Evolutionary conservation across 352 stramenopile species (phyloP).

Genomic region (Halophytophthora polymorphica): DNA sequence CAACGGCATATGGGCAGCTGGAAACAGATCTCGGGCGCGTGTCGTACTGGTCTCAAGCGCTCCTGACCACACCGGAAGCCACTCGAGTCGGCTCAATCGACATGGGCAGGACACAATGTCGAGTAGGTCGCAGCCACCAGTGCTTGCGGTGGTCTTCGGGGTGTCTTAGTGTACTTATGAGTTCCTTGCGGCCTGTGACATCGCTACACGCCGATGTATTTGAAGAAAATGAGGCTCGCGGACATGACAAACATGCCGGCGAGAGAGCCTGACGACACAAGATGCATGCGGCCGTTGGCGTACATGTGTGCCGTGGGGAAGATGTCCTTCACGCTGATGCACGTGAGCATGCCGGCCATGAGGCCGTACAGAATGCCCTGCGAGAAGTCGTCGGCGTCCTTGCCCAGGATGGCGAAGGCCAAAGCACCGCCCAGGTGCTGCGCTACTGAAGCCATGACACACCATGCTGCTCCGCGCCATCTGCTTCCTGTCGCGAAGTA

Average conservation of each 20-base stretch:
- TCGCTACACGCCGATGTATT: constrained; percentile 41
- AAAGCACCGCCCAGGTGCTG: constrained; percentile 89
- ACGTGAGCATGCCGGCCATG: constrained; percentile 93
- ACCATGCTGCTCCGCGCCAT: constrained; percentile 92
- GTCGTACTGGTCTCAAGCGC: no score
- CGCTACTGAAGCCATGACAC: constrained; percentile 67
- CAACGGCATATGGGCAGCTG: no score
- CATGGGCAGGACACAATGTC: no score
- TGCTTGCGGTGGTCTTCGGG: no score
- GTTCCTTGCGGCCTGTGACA: neutral
- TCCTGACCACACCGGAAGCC: no score
- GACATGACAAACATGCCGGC: constrained; percentile 89
- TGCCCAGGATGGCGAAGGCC: constrained; percentile 59
- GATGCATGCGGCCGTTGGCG: constrained; percentile 67
- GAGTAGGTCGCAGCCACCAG: no score
- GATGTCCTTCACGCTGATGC: constrained; percentile 90
- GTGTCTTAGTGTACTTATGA: no score
- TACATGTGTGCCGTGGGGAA: constrained; percentile 89
- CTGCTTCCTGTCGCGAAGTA: constrained; percentile 95
- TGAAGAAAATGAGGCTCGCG: constrained; percentile 87
- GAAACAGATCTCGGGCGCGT: no score
- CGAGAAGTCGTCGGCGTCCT: constrained; percentile 38
- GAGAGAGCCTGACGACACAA: constrained; percentile 79
- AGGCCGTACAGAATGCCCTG: constrained; percentile 91
- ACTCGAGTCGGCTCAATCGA: no score